These are phyloP conservation scores for Lipomyces starkeyi DNA, from an alignment of 805 yeast species.

Conservation along the genomic window DNA sequence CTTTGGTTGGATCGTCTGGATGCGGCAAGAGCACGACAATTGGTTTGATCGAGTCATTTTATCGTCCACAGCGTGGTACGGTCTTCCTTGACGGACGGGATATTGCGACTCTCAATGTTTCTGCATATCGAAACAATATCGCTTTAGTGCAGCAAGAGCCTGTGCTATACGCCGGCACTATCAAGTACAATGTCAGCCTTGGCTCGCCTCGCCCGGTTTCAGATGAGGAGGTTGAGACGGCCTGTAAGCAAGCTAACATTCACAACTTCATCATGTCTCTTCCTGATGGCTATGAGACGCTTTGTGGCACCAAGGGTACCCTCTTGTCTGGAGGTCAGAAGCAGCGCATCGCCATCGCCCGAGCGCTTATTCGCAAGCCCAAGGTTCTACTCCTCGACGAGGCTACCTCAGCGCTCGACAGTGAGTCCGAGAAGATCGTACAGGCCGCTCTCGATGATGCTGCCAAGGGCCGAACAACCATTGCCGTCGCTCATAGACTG, in stretches of 20 bases:
- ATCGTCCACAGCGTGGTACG: constrained; percentile 57
- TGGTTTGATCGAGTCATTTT: constrained; percentile 59
- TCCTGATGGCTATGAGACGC: constrained; percentile 58
- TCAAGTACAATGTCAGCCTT: constrained; percentile 71
- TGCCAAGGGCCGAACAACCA: constrained; percentile 67
- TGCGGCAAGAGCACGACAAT: constrained; percentile 53
- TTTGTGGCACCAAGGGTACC: constrained; percentile 58
- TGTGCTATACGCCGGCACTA: constrained; percentile 74
- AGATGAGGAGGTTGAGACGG: constrained; percentile 50
- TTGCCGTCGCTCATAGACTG: constrained; percentile 79
- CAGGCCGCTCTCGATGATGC: constrained; percentile 66
- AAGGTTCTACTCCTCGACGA: constrained; percentile 62
- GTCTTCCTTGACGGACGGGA: constrained; percentile 60
- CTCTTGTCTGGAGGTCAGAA: constrained; percentile 70
- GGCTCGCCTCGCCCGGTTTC: constrained; percentile 44
- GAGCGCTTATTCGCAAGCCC: constrained; percentile 65
- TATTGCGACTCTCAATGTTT: constrained; percentile 56
- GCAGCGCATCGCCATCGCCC: constrained; percentile 67
- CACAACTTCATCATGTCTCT: constrained; percentile 56
- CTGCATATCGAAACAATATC: constrained; percentile 56
- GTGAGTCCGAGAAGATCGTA: constrained; percentile 68
- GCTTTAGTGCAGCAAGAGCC: constrained; percentile 69
- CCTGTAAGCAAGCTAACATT: constrained; percentile 60
- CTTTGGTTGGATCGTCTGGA: constrained; percentile 88
- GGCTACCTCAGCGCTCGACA: constrained; percentile 60